These are phyloP conservation scores for Deuterostichococcus epilithicus DNA, from an alignment of 139 green algal species.

Conservation along the genomic window DNA sequence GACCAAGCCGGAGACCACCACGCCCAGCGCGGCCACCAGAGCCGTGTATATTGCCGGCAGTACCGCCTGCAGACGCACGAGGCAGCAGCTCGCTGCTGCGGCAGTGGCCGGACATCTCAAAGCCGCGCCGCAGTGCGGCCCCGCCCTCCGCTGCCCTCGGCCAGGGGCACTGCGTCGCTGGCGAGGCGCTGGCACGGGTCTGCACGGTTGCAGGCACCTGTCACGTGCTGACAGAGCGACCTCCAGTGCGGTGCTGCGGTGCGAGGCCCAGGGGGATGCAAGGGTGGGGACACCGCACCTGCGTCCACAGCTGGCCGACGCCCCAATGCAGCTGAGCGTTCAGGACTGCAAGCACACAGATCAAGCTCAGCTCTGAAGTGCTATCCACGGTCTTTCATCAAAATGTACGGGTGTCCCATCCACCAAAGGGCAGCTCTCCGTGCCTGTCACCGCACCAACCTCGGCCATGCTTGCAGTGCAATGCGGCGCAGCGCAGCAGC, in stretches of 20 bases:
- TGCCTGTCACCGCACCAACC: background rate
- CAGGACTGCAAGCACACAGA: background rate
- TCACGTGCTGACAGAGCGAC: background rate
- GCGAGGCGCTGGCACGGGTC: background rate
- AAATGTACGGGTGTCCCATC: background rate
- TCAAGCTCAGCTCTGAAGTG: no score
- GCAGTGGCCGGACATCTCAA: background rate
- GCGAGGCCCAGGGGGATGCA: no score
- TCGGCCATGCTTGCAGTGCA: background rate
- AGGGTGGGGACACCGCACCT: no score
- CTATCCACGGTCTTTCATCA: no score
- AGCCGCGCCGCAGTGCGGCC: background rate
- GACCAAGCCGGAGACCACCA: background rate
- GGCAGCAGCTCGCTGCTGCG: no score
- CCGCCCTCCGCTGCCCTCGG: no score
- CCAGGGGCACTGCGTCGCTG: background rate
- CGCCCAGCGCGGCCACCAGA: background rate
- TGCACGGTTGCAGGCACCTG: background rate
- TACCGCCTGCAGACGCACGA: constrained; percentile 3
- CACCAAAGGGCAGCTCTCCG: background rate
- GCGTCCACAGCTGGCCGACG: no score
- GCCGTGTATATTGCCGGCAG: background rate
- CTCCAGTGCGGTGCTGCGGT: no score
- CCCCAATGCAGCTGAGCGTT: no score
- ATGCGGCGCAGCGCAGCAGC: background rate